A percentile compares a stretch with the other conserved stretches of the same genome.
Conservation (phyloP, 768 basidiomycete species). For the Strobilomyces dryophilus region DNA sequence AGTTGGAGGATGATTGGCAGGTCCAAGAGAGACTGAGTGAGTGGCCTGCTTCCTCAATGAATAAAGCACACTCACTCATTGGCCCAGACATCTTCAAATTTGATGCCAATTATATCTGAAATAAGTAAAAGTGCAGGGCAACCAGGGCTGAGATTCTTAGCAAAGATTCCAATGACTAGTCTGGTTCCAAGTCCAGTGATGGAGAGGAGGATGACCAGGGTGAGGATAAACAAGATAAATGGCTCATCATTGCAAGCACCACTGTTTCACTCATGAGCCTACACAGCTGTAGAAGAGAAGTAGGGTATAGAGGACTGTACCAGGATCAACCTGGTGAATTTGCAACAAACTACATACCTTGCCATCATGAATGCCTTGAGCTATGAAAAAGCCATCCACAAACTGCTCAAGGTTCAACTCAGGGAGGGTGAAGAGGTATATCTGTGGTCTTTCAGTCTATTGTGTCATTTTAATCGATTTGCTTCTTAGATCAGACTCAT, state of each 20-base stretch:
- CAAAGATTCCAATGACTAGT: slow-evolving; percentile 75
- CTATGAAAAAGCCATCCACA: slow-evolving; percentile 99
- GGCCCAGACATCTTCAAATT: slow-evolving; percentile 87
- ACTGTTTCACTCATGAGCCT: slow-evolving; percentile 15
- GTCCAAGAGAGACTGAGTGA: slow-evolving; percentile 92
- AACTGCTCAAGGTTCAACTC: slow-evolving; percentile 89
- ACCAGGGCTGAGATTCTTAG: slow-evolving; percentile 95
- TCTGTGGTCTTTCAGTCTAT: not conserved
- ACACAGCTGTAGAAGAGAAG: slow-evolving; percentile 65
- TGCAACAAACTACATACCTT: slow-evolving; percentile 90
- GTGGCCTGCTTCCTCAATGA: slow-evolving; percentile 30
- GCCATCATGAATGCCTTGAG: slow-evolving; percentile 99
- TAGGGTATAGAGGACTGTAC: slow-evolving; percentile 93
- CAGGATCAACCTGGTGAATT: slow-evolving; percentile 91
- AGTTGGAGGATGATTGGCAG: slow-evolving; percentile 88
- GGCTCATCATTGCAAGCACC: slow-evolving; percentile 16
- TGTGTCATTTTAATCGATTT: too few relatives aligned
- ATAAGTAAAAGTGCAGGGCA: slow-evolving; percentile 88
- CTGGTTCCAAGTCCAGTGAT: slow-evolving; percentile 58
- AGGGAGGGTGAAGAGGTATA: slow-evolving; percentile 90
- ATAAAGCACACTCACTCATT: slow-evolving; percentile 9
- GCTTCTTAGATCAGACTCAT: too few relatives aligned
- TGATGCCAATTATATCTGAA: slow-evolving; percentile 82
- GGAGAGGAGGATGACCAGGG: slow-evolving; percentile 50
- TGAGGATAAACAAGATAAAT: slow-evolving; percentile 48